Base-by-base conservation (phyloP, 345 rosid species). In the Pugionium dolabratum region DNA sequence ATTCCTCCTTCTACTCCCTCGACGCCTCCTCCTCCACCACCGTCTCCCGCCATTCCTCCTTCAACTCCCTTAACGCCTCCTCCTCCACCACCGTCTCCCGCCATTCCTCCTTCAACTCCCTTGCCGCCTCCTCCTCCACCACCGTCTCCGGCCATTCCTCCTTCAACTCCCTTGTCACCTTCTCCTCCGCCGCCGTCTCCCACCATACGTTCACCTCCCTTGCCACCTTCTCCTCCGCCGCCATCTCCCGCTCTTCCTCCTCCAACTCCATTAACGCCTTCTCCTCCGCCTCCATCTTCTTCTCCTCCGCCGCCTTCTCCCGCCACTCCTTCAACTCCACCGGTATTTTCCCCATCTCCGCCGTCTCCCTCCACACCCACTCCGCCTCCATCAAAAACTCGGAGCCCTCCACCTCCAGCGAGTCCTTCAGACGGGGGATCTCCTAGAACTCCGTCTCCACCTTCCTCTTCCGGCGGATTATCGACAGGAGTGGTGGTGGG, bases 401-500 rank as follows among this genome's bases (percentile, higher is more conserved):
- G 27, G 31, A 73, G 70, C 52, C 66, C 83, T 32, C 79, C 82
- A 18, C 63, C 64, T 56, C 59, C 52, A 33, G 4, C 59, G 6
- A 49, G 4, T 6, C 50, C 59, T 76, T 45, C 71, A 30, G n/a
- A n/a, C n/a, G n/a, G n/a, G n/a, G n/a, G n/a, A n/a, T n/a, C n/a
- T n/a, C n/a, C n/a, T n/a, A n/a, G n/a, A n/a, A n/a, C n/a, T n/a
- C 4, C 84, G 0, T 10, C 76, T 0, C 39, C 81, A 2, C 30
- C 86, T 3, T 9, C 80, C 9, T 25, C 64, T n/a, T 6, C 79
- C 7, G 25, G 1, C 5, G 37, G 46, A 48, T 9, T 77, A 34
- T 74, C 88, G 29, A 79, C 82, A 25, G 90, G 84, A 55, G 43
- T 80, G 33, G 82, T 76, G 56, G 86, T 80, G 25, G 94, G 90